A percentile compares a stretch with the other conserved stretches of the same genome.
Conservation (phyloP, 169 alveolate species). For the Cyclospora cayetanensis region DNA sequence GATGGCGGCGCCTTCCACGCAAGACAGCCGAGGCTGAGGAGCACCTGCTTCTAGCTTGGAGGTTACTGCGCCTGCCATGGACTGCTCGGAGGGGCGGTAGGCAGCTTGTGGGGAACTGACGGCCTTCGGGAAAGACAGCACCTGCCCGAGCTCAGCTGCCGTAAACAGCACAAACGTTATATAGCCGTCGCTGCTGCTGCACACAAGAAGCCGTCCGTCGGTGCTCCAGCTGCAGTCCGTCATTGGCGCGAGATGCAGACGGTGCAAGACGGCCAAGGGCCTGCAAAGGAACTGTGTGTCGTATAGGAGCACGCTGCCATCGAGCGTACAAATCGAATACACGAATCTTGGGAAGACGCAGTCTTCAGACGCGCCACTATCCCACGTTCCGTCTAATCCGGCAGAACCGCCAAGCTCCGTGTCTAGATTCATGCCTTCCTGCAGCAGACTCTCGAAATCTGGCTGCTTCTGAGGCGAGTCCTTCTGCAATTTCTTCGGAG, state of each 20-base stretch:
- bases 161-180: constrained; percentile 87
- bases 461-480: not conserved
- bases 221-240: constrained; percentile 95
- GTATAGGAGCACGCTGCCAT: constrained; percentile 88
- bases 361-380: constrained; percentile 77
- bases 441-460: not conserved
- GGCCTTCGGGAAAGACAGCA: constrained; percentile 13
- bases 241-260: constrained; percentile 92
- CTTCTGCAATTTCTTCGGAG: not conserved
- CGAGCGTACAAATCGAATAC: constrained; percentile 88
- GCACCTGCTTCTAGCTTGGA: no score
- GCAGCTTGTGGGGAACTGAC: not conserved
- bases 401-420: not conserved
- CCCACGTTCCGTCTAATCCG: constrained; percentile 52
- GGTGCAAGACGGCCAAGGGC: constrained; percentile 92
- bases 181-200: constrained; percentile 94
- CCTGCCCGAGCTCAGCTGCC: constrained; percentile 87
- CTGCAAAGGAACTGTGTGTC: constrained; percentile 85
- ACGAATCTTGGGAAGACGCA: constrained; percentile 83
- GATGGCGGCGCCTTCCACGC: no score
- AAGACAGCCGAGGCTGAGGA: no score
- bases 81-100: not conserved
- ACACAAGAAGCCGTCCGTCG: constrained; percentile 91
- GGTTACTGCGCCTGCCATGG: not conserved
- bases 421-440: not conserved